Base-by-base conservation (phyloP, 192 early-diverging fungal genomes). In the Backusella parvicylindrica region DNA sequence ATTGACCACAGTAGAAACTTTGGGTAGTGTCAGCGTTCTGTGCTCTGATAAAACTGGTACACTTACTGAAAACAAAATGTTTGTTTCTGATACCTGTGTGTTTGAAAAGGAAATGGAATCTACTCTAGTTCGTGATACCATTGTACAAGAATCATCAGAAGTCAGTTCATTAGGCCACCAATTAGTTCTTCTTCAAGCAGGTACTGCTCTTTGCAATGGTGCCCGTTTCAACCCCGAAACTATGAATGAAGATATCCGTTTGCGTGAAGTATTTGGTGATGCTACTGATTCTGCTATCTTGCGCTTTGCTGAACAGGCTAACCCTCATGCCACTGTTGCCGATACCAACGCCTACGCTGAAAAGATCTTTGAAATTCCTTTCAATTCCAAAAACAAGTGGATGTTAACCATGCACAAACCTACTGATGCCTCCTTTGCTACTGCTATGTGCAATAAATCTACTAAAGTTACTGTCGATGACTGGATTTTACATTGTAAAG, bases 41-140 rank as follows among this genome's bases (percentile, higher is more conserved):
- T 86, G 83, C 73, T 94, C 92, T 49, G 95, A 98, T 80, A 98
- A 98, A 83, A 96, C 96, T 28, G 96, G 95, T 1, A 98, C 95
- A 9, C 79, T 98, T 37, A 98, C 96, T 12, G 85, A 89, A 70
- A 88, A 91, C 84, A 83, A 88, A 65, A 95, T 98, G 94, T 76
- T 76, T 35, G 90, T 91, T 32, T 78, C 77, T 53, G 71, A 82
- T 49, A 71, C 82, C 15, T 82, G 78, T 31, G 81, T 91, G 41
- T 73, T 77, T 50, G 77, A 88, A 73, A 50, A 84, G 16, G 74
- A 83, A 37, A 64, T 77, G 21, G 76, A 74, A 15, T 75, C 80
- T 7, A 30, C 56, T 28, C 75, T 73, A 16, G 63, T 68, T 31
- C 73, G 73, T n/a, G 76, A 70, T 73, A 64, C 30, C 33, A 28